Percentiles rank a stretch among this genome's conserved stretches.
Evolutionary conservation across 2,329 filamentous ascomycete genomes (phyloP).

Genomic region (Exophiala mesophila): DNA sequence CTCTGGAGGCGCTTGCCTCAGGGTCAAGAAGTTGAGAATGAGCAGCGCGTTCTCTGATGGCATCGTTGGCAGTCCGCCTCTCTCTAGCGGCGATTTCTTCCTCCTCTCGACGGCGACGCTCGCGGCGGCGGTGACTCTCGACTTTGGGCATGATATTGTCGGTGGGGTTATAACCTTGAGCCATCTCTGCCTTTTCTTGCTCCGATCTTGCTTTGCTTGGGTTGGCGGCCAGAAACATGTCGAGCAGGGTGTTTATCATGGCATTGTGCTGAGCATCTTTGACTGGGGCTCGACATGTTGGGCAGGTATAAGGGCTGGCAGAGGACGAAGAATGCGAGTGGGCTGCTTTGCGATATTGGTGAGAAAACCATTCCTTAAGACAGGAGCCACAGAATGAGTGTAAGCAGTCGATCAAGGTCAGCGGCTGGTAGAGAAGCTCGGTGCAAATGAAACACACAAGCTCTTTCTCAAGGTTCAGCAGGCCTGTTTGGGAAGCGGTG

Average conservation of each 20-base stretch:
- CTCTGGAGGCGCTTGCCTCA: conserved; percentile 16
- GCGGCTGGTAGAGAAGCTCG: conserved; percentile 83
- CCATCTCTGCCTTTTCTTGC: conserved; percentile 72
- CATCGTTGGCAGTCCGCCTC: conserved; percentile 63
- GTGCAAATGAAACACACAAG: conserved; percentile 97
- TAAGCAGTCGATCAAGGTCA: conserved; percentile 86
- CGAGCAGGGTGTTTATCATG: conserved; percentile 79
- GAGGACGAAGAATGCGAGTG: conserved; percentile 37
- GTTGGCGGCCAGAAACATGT: conserved; percentile 78
- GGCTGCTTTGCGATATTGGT: conserved; percentile 59
- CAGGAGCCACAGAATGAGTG: conserved; percentile 96
- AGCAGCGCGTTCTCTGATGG: conserved; percentile 60
- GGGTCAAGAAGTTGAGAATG: conserved; percentile 28
- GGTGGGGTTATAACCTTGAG: conserved; percentile 70
- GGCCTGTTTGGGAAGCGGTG: conserved; percentile 27
- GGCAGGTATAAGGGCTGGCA: conserved; percentile 70
- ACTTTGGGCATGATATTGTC: conserved; percentile 71
- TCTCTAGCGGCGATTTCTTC: conserved; percentile 51
- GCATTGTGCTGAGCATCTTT: conserved; percentile 87
- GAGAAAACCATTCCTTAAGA: conserved; percentile 91
- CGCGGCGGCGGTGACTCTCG: conserved; percentile 46
- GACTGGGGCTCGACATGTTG: conserved; percentile 81
- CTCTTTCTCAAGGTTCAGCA: conserved; percentile 80
- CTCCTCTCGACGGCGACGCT: conserved; percentile 45
- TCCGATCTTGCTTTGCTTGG: conserved; percentile 66